Evolutionary conservation across 2,329 filamentous ascomycete genomes (phyloP), one percentile per base, ranked within the genome.

Genomic region (Xylariales sp.): DNA sequence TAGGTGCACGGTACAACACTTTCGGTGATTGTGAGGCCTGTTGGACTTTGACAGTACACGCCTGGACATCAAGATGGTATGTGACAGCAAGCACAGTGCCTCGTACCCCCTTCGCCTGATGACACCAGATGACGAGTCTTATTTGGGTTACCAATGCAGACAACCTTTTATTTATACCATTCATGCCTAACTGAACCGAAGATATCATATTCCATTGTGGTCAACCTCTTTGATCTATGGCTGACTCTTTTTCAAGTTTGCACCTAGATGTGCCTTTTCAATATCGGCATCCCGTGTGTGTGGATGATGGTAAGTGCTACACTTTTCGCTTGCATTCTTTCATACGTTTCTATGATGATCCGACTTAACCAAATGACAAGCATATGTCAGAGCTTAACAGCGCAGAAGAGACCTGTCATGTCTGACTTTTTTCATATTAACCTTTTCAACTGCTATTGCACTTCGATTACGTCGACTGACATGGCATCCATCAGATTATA

Each of bases 331-430:
- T 25, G 22, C 32, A 18, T 43, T 28, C 32, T 16, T 25, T 18
- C 38, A 49, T 46, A 48, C 46, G 57, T 57, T 63, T 66, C 55
- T 58, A 80, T 93, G 88, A 93, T 93, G 87, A 93, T 76, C 65
- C 74, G 79, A 88, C 84, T 78, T 74, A 71, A 77, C 73, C 66
- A 69, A 84, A 81, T 80, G 88, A 94, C 88, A 94, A 94, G 88
- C 88, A 94, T 94, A 94, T 94, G 88, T 94, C 88, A 76, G 83
- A 94, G 88, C 80, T 74, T 70, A 49, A 63, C 62, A 62, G 71
- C 70, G 46, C 58, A 59, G 66, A 74, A 61, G 75, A 78, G 54
- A 67, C 50, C 40, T 57, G 65, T 70, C 61, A 57, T 67, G 56
- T 66, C 68, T 71, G 68, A 71, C 48, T 59, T 55, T 58, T 49